phyloP scores from a whole-genome alignment of 2,329 filamentous ascomycete genomes.

The Colletotrichum cordylinicola region DNA sequence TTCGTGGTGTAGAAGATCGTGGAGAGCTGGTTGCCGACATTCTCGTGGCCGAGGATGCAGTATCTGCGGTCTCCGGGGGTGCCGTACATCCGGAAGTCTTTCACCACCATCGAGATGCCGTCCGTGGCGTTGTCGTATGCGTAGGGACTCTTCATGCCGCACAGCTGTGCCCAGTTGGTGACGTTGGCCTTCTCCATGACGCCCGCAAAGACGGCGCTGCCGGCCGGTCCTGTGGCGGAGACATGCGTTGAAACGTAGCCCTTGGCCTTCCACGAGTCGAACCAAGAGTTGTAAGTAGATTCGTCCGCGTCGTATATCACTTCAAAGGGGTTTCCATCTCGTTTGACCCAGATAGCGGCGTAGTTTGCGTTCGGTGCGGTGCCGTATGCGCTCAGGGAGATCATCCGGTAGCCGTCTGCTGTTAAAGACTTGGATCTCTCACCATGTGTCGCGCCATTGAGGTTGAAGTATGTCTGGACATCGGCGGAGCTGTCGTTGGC shows the following conservation, averaged over 20 bases:
- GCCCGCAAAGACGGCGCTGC: slow-evolving; percentile 13
- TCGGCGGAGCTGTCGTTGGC: neutral
- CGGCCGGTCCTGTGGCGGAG: slow-evolving; percentile 13
- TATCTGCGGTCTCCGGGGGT: slow-evolving; percentile 4
- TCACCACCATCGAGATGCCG: neutral
- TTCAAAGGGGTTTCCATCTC: neutral
- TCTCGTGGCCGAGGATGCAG: slow-evolving; percentile 17
- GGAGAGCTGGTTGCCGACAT: slow-evolving; percentile 6
- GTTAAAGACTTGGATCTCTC: slow-evolving; percentile 3
- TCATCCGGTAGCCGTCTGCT: slow-evolving; percentile 10
- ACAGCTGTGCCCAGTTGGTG: slow-evolving; percentile 13
- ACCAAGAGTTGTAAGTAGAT: slow-evolving; percentile 11
- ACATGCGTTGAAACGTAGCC: slow-evolving; percentile 22
- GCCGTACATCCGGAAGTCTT: slow-evolving; percentile 20
- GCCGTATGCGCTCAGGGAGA: slow-evolving; percentile 24
- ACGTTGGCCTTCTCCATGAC: slow-evolving; percentile 22
- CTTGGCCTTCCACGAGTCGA: slow-evolving; percentile 2
- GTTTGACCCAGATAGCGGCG: slow-evolving; percentile 19
- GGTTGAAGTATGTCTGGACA: slow-evolving; percentile 2
- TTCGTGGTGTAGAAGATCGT: slow-evolving; percentile 7
- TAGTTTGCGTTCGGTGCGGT: neutral
- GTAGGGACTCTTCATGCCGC: slow-evolving; percentile 1
- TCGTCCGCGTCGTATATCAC: slow-evolving; percentile 14
- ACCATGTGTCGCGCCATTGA: neutral
- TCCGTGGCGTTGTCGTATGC: neutral